These are phyloP conservation scores for Sophora flavescens DNA, from an alignment of 306 rosid species.

Conservation along the genomic window DNA sequence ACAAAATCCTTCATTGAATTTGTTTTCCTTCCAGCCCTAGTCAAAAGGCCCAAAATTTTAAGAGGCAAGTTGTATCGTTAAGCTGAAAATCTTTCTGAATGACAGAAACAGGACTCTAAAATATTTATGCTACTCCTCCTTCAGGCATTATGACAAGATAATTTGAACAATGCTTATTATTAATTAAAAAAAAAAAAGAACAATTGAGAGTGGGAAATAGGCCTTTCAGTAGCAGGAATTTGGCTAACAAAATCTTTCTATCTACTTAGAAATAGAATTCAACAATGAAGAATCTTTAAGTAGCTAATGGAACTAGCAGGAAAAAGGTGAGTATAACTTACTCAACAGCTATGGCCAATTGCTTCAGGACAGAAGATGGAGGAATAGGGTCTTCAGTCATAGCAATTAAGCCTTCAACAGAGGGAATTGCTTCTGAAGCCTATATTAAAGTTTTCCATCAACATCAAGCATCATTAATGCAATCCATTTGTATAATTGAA, in stretches of 20 bases:
- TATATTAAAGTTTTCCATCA: slow-evolving; percentile 42
- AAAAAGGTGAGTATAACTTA: slow-evolving; percentile 60
- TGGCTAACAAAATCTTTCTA: slow-evolving; percentile 4
- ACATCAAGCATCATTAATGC: slow-evolving; percentile 41
- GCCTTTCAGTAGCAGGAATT: slow-evolving; percentile 13
- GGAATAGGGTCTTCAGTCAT: slow-evolving; percentile 64
- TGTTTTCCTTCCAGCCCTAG: slow-evolving; percentile 83
- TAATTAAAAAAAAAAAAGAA: background rate
- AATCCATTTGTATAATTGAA: slow-evolving; percentile 30
- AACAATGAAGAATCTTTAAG: slow-evolving; percentile 24
- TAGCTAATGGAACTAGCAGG: slow-evolving; percentile 34
- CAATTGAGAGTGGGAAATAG: slow-evolving; percentile 8
- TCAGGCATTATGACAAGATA: slow-evolving; percentile 36
- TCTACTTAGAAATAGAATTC: slow-evolving; percentile 28
- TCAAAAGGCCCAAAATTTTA: slow-evolving; percentile 50
- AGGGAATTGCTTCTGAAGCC: slow-evolving; percentile 70
- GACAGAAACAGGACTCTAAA: slow-evolving; percentile 31
- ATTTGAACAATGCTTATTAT: slow-evolving; percentile 36
- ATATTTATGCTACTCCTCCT: slow-evolving; percentile 4
- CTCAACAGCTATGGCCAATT: slow-evolving; percentile 90
- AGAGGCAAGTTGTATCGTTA: slow-evolving; percentile 28
- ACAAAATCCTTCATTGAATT: slow-evolving; percentile 83
- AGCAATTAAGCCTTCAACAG: slow-evolving; percentile 69
- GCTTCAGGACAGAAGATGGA: slow-evolving; percentile 73
- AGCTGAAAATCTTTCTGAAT: slow-evolving; percentile 29